Evolutionary conservation across 1,139 yeast genomes (phyloP), one percentile per base, ranked within the genome.

Genomic region (Pichia kudriavzevii): DNA sequence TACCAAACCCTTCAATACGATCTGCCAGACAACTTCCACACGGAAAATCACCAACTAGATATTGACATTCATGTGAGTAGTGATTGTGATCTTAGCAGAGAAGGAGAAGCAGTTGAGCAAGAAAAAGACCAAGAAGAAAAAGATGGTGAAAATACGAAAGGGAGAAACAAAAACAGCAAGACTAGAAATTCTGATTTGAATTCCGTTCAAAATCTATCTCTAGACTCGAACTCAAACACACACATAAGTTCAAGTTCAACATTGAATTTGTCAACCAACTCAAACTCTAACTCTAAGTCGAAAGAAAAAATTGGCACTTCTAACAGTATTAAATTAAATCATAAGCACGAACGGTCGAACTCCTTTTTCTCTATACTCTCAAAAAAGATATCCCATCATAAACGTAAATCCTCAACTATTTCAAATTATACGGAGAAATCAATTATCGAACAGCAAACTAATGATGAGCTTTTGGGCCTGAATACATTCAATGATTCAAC

Each of bases 1-100:
- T 54, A 50, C 41, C 54, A 54, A 38, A 37, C 55, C 9, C 31
- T 46, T 26, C 38, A 40, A 6, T 54, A 54, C 32, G 58, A 54
- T 26, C 40, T 52, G 11, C 50, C 55, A 9, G 48, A 50, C 8
- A 38, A 36, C 25, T 36, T 36, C 28, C 40, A 38, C 26, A n/a
- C 24, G 8, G 21, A 34, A 4, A 21, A 28, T 20, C n/a, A n/a
- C n/a, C n/a, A n/a, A n/a, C n/a, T n/a, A n/a, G n/a, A n/a, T n/a
- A n/a, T n/a, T n/a, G n/a, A n/a, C n/a, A n/a, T n/a, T n/a, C n/a
- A n/a, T n/a, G n/a, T n/a, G n/a, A n/a, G n/a, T n/a, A n/a, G n/a
- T n/a, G n/a, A n/a, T n/a, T n/a, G n/a, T n/a, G n/a, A n/a, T n/a
- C n/a, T n/a, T n/a, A n/a, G n/a, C n/a, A n/a, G n/a, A n/a, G n/a